Conservation (phyloP, 116 monocot species). For the Phalaenopsis hybrid region DNA sequence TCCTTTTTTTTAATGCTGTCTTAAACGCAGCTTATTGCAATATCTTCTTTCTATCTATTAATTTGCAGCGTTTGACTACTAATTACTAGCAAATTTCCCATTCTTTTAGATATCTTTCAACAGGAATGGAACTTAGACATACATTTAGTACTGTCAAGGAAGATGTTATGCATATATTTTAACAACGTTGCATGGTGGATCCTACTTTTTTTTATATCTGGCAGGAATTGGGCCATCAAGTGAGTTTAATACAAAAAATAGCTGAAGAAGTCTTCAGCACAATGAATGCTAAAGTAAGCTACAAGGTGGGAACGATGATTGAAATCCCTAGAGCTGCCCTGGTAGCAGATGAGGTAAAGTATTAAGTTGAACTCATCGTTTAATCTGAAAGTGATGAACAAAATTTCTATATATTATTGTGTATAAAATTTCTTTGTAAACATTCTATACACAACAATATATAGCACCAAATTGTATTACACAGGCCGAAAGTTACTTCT, state of each 20-base stretch:
- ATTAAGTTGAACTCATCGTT: background rate
- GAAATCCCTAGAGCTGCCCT: conserved; percentile 94
- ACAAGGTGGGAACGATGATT: conserved; percentile 97
- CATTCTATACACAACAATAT: background rate
- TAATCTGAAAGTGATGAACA: background rate
- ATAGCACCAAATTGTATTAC: background rate
- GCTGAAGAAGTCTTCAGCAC: conserved; percentile 58
- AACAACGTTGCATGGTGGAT: background rate
- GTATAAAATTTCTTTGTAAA: background rate
- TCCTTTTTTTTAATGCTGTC: background rate
- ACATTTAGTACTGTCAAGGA: background rate
- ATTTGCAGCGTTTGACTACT: background rate
- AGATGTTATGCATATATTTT: background rate
- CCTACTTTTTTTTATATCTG: conserved; percentile 17
- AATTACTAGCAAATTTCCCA: background rate
- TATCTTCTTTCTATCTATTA: background rate
- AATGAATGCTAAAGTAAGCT: conserved; percentile 49
- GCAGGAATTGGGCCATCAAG: conserved; percentile 91
- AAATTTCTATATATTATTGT: background rate
- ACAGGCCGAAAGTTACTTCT: background rate
- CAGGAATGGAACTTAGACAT: background rate
- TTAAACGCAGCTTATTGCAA: background rate
- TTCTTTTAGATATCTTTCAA: background rate
- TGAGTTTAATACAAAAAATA: conserved; percentile 48
- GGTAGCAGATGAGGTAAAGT: conserved; percentile 84